Conservation (phyloP, 208 protist genomes). For the Leptomonas pyrrhocoris region DNA sequence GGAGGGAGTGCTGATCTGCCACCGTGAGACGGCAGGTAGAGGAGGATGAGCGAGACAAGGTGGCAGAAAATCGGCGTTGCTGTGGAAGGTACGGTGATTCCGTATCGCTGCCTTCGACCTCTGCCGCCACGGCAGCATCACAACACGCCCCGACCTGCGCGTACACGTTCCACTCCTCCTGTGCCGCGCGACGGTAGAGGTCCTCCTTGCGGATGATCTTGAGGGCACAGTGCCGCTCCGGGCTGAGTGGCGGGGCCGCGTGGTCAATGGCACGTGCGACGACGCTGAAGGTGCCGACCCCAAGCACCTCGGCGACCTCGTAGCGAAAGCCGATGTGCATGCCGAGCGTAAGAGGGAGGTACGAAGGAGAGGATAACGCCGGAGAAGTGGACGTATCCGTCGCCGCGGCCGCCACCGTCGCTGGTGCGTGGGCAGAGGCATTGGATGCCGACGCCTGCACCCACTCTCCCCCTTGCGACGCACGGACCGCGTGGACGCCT, state of each 20-base stretch:
- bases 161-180: constrained; percentile 50
- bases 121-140: neutral
- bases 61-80: neutral
- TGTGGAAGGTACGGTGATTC: neutral
- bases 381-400: neutral
- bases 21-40: constrained; percentile 9
- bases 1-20: constrained; percentile 20
- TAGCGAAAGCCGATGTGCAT: constrained; percentile 94
- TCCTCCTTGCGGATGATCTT: constrained; percentile 33
- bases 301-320: constrained; percentile 72
- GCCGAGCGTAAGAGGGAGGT: constrained; percentile 87
- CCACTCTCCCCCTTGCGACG: neutral
- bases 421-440: neutral
- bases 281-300: constrained; percentile 84
- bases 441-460: neutral
- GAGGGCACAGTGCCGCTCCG: constrained; percentile 34
- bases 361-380: constrained; percentile 24
- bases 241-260: constrained; percentile 34
- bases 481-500: neutral
- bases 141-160: constrained; percentile 39
- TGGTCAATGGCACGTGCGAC: constrained; percentile 88
- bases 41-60: neutral
- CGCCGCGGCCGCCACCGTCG: neutral
- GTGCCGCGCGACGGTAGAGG: constrained; percentile 51
- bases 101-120: neutral